Evolutionary conservation across 2,329 filamentous ascomycete genomes (phyloP).

Genomic region (Fusarium sp.): DNA sequence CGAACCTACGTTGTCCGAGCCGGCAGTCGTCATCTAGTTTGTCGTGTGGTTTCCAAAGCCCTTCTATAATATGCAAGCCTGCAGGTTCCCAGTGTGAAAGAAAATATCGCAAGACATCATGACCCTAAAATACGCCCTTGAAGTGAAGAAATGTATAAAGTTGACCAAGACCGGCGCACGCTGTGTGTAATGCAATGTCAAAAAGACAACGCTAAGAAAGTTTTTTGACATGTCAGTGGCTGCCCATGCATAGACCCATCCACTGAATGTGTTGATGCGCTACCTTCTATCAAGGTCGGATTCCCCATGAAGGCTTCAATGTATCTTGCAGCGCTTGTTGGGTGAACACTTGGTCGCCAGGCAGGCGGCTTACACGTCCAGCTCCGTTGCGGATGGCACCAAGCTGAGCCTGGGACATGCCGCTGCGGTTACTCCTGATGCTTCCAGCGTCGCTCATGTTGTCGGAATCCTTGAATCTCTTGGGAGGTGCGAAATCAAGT

Average conservation of each 20-base stretch:
- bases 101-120: conserved; percentile 45
- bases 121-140: conserved; percentile 43
- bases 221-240: conserved; percentile 7
- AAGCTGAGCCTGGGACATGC: conserved; percentile 75
- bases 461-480: conserved; percentile 73
- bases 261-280: conserved; percentile 3
- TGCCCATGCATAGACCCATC: conserved; percentile 1
- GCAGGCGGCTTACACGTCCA: conserved; percentile 86
- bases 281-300: conserved; percentile 54
- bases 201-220: conserved; percentile 33
- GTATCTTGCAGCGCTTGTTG: conserved; percentile 70
- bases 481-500: conserved; percentile 83
- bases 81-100: conserved; percentile 39
- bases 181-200: conserved; percentile 42
- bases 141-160: conserved; percentile 40
- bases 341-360: conserved; percentile 83
- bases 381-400: conserved; percentile 82
- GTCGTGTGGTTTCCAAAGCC: conserved; percentile 44
- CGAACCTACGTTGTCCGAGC: conserved; percentile 29
- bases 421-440: conserved; percentile 72
- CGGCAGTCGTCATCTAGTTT: conserved; percentile 43
- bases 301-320: conserved; percentile 68
- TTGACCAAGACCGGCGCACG: conserved; percentile 42
- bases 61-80: conserved; percentile 50
- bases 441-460: conserved; percentile 72